Evolutionary conservation across 75 land plant species (phyloP).

Genomic region (Pseudotsuga menziesii): DNA sequence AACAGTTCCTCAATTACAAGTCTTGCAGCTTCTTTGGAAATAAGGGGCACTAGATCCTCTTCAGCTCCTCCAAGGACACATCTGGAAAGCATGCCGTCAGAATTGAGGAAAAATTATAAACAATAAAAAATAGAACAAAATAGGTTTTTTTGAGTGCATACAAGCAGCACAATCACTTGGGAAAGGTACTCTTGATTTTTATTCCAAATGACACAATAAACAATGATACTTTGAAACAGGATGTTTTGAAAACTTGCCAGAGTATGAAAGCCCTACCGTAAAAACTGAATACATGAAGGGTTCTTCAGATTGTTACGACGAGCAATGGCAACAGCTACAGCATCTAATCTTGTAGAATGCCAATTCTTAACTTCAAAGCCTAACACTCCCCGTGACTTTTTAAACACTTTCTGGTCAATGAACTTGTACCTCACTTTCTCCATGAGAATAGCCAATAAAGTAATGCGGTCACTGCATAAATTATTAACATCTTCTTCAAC

Average conservation of each 20-base stretch:
- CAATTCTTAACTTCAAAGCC: constrained; percentile 30
- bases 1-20: constrained; percentile 41
- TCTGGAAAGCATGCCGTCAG: constrained; percentile 26
- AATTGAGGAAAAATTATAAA: not conserved
- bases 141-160: no score
- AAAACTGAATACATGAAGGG: constrained; percentile 34
- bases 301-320: constrained; percentile 21
- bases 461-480: constrained; percentile 13
- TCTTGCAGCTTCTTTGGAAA: constrained; percentile 43
- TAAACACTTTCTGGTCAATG: constrained; percentile 12
- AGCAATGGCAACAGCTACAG: constrained; percentile 46
- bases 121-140: not conserved
- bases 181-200: not conserved
- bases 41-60: constrained; percentile 33
- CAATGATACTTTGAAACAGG: not conserved
- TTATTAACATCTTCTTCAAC: not conserved
- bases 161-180: not conserved
- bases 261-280: constrained; percentile 42
- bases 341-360: constrained; percentile 63
- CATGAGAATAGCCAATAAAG: constrained; percentile 50
- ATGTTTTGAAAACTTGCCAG: not conserved
- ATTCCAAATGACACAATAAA: not conserved
- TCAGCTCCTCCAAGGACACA: constrained; percentile 44
- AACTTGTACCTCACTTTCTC: constrained; percentile 54
- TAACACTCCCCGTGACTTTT: constrained; percentile 2